Base-by-base conservation (phyloP, 495 filamentous ascomycete species). In the Oleoguttula mirabilis region DNA sequence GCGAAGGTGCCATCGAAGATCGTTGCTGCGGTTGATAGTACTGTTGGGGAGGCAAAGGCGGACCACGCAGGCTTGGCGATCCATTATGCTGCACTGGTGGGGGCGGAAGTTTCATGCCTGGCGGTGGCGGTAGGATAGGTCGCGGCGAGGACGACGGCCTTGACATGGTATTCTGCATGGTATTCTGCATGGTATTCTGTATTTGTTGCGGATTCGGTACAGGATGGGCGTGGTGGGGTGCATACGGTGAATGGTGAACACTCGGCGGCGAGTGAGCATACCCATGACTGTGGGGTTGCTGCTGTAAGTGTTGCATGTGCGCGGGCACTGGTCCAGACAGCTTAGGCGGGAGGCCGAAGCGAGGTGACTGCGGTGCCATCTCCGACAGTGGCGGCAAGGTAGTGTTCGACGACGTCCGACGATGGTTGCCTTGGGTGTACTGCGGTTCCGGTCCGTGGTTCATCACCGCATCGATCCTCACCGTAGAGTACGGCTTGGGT, bases 181-280 rank as follows among this genome's bases (percentile, higher is more conserved):
- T n/a, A n/a, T n/a, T n/a, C n/a, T n/a, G n/a, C n/a, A n/a, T n/a
- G n/a, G n/a, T n/a, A n/a, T n/a, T n/a, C n/a, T n/a, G n/a, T n/a
- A n/a, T n/a, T n/a, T n/a, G n/a, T 23, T 39, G 38, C 11, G 50
- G 46, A 36, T 38, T 54, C 7, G 32, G 20, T 28, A 45, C 25
- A 21, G 45, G 39, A 28, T 53, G 50, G 4, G 32, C 43, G 36
- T 42, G 48, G 16, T 36, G 45, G 10, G 47, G 50, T 32, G 46
- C 39, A 38, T 63, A 61, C 17, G 57, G 51, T 10, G 60, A 58
- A 2, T 44, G 54, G 39, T 56, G 49, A 10, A 21, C 38, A 8
- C 14, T 24, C 5, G 36, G 12, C 12, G 47, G 47, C 25, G 47
- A 33, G 6, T 50, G 41, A 17, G 11, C 20, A 21, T 50, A 45